phyloP scores from a whole-genome alignment of 768 basidiomycete species.

The Mrakia hoshinonis region DNA sequence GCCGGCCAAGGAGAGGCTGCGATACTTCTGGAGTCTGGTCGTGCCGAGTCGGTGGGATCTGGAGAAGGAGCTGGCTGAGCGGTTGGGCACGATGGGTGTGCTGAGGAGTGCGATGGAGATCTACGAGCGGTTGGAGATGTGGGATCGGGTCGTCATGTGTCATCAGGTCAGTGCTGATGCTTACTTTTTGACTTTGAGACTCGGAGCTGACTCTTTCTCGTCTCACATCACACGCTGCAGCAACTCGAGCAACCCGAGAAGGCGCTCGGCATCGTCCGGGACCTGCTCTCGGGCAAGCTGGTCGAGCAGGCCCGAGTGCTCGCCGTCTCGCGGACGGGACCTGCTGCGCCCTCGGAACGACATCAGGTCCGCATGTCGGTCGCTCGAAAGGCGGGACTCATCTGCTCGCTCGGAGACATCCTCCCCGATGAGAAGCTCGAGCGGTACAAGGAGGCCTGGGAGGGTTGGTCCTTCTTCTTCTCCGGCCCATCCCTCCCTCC shows the following conservation, averaged over 20 bases:
- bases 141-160: constrained; percentile 91
- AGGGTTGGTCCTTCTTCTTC: constrained; percentile 38
- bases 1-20: constrained; percentile 54
- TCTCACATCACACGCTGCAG: background rate
- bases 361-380: constrained; percentile 20
- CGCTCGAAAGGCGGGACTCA: constrained; percentile 76
- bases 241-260: constrained; percentile 68
- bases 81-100: constrained; percentile 77
- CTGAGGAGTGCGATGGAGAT: constrained; percentile 84
- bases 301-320: constrained; percentile 19
- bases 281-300: constrained; percentile 45
- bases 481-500: background rate
- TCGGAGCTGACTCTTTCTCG: background rate
- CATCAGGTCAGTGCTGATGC: constrained; percentile 46
- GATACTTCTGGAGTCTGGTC: constrained; percentile 68
- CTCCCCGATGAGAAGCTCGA: constrained; percentile 49
- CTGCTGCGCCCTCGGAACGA: constrained; percentile 20
- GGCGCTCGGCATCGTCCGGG: constrained; percentile 70
- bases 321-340: constrained; percentile 14
- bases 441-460: constrained; percentile 80
- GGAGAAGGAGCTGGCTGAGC: constrained; percentile 76
- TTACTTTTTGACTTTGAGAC: background rate
- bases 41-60: constrained; percentile 89
- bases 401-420: constrained; percentile 91
- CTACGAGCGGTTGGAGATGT: constrained; percentile 91